Evolutionary conservation across 1,139 yeast species (phyloP), one percentile per base, ranked within the genome.

Genomic region (Spencermartinsiella ligniputridi): DNA sequence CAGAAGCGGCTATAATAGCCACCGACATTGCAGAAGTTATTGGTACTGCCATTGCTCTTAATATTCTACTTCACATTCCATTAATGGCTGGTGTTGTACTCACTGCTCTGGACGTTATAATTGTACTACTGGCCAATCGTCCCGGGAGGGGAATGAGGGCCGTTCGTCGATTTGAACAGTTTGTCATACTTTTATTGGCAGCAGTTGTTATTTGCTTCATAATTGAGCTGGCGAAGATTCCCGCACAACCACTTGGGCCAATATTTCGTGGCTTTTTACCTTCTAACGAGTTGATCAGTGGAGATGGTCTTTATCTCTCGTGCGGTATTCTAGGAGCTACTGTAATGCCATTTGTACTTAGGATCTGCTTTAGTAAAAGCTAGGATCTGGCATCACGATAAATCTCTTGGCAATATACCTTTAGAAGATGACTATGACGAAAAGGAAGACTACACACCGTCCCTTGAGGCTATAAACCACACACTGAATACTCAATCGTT

Each of bases 11-110:
- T 25, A 85, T 86, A 48, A 77, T 86, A 42, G 88, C 95, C 1
- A 86, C 95, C 0, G 95, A 86, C 68, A 74, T 86, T 8, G 94
- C 95, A 2, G 95, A 86, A 58, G 95, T 86, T 27, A 83, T 86
- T 45, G 95, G 95, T 56, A 78, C 88, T n/a, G 94, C 95, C 3
- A 80, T 86, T 55, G 90, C 95, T 0, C 68, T 86, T 48, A 84
- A 86, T 57, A 80, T 86, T 44, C 69, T 86, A 48, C 56, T 83
- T 37, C 73, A 72, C 41, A 70, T 86, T 13, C 95, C 95, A 0
- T 67, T 86, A 30, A 82, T 88, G 8, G 92, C 90, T 0, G 95
- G 95, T 46, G 88, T 85, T 6, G 78, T 72, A 9, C 71, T 85
- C 39, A 83, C 95, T 2, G 74, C 83, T 30, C 72, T 76, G 2